phyloP scores from a whole-genome alignment of 2,329 filamentous ascomycete species.

The Xylariaceae sp. region DNA sequence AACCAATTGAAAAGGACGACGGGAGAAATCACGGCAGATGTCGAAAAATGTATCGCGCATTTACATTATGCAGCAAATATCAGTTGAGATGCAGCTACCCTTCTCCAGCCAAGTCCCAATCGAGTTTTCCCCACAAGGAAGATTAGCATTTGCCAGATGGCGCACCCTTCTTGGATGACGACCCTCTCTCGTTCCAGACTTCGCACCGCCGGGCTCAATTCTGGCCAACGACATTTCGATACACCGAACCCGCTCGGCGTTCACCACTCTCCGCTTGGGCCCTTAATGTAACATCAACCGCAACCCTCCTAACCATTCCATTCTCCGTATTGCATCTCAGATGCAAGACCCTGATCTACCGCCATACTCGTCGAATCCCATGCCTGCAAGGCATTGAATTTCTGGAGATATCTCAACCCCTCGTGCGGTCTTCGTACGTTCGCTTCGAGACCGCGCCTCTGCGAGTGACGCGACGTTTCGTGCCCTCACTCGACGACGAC shows the following conservation, averaged over 20 bases:
- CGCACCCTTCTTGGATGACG: conserved; percentile 41
- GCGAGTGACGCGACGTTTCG: conserved; percentile 34
- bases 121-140: conserved; percentile 34
- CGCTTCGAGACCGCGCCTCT: conserved; percentile 29
- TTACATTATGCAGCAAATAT: conserved; percentile 20
- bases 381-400: conserved; percentile 22
- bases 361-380: conserved; percentile 16
- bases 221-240: conserved; percentile 19
- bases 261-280: conserved; percentile 22
- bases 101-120: conserved; percentile 32
- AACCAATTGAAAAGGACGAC: conserved; percentile 23
- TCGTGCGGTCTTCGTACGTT: conserved; percentile 31
- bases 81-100: conserved; percentile 31
- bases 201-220: conserved; percentile 25
- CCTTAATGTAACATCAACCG: conserved; percentile 18
- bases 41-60: conserved; percentile 18
- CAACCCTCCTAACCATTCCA: conserved; percentile 19
- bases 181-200: conserved; percentile 28
- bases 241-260: conserved; percentile 24
- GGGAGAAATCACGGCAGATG: conserved; percentile 27
- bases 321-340: conserved; percentile 18
- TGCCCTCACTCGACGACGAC: conserved; percentile 28
- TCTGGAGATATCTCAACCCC: conserved; percentile 25
- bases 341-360: conserved; percentile 11
- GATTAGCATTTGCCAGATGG: conserved; percentile 42